These are phyloP conservation scores for Tuber umbilicatum DNA, from an alignment of 495 filamentous ascomycete species.

Conservation along the genomic window DNA sequence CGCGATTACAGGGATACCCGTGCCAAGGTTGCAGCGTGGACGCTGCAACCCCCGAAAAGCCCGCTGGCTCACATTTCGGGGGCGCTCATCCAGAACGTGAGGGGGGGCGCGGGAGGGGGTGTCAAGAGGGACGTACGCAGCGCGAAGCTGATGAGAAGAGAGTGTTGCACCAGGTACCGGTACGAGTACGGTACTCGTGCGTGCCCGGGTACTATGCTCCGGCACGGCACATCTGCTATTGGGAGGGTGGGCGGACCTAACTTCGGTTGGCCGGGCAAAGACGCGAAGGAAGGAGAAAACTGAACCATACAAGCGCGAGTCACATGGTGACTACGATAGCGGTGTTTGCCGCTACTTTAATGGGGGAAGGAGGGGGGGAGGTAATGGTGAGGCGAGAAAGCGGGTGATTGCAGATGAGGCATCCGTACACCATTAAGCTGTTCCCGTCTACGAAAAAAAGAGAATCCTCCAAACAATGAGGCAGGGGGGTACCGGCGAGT, in stretches of 20 bases:
- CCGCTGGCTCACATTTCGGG: no score
- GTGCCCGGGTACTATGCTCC: no score
- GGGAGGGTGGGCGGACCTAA: background rate
- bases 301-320: background rate
- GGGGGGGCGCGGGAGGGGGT: no score
- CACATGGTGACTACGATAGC: background rate
- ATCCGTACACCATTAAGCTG: conserved; percentile 99
- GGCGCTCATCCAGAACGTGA: no score
- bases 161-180: no score
- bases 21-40: no score
- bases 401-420: conserved; percentile 46
- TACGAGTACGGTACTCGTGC: no score
- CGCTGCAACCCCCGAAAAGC: no score
- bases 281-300: background rate
- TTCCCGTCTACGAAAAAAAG: conserved; percentile 17
- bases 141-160: no score
- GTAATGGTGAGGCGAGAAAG: background rate
- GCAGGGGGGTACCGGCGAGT: conserved; percentile 19
- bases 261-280: background rate
- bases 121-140: no score
- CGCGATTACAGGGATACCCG: no score
- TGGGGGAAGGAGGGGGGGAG: background rate
- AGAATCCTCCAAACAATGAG: background rate
- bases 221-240: no score
- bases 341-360: background rate